These are phyloP conservation scores for Chrysoporthe cubensis DNA, from an alignment of 2,329 filamentous ascomycete species.

Conservation along the genomic window DNA sequence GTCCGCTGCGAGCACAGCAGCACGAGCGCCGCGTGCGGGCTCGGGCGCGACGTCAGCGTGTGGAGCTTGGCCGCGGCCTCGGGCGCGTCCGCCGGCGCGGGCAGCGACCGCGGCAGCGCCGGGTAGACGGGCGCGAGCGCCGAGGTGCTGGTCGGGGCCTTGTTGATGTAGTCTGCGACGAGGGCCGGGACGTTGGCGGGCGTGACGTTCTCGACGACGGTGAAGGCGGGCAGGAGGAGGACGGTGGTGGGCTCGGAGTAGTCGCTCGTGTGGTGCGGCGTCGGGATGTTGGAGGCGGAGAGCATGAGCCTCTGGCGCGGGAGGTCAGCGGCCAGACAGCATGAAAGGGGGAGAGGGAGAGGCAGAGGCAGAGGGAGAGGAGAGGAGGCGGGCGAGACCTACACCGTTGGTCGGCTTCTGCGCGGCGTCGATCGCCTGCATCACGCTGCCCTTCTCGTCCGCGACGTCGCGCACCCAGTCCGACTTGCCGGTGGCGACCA, in stretches of 20 bases:
- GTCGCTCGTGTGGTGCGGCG: constrained; percentile 67
- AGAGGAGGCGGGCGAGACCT: constrained; percentile 38
- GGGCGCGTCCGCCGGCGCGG: constrained; percentile 31
- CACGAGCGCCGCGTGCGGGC: constrained; percentile 83
- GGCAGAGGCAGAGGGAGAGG: too few species aligned
- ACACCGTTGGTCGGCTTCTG: constrained; percentile 70
- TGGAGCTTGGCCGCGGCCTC: constrained; percentile 37
- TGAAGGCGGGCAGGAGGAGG: constrained; percentile 84
- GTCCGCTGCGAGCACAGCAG: constrained; percentile 93
- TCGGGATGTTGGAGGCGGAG: constrained; percentile 88
- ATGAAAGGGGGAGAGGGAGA: neutral
- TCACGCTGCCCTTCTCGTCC: constrained; percentile 84
- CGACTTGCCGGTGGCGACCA: constrained; percentile 93
- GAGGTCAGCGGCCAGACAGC: neutral
- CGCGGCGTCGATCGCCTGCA: constrained; percentile 70
- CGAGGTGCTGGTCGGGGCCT: constrained; percentile 73
- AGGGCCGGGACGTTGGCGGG: constrained; percentile 74
- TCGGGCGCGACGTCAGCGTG: constrained; percentile 58
- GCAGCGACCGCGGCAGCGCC: constrained; percentile 43
- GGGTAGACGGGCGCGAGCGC: constrained; percentile 49
- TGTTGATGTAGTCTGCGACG: constrained; percentile 71
- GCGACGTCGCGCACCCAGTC: constrained; percentile 92
- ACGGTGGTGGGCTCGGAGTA: constrained; percentile 76
- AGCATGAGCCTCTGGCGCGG: constrained; percentile 75
- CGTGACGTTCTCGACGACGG: constrained; percentile 80